Evolutionary conservation across 73 alveolate species (phyloP).

Genomic region (Symbiodinium pilosum): DNA sequence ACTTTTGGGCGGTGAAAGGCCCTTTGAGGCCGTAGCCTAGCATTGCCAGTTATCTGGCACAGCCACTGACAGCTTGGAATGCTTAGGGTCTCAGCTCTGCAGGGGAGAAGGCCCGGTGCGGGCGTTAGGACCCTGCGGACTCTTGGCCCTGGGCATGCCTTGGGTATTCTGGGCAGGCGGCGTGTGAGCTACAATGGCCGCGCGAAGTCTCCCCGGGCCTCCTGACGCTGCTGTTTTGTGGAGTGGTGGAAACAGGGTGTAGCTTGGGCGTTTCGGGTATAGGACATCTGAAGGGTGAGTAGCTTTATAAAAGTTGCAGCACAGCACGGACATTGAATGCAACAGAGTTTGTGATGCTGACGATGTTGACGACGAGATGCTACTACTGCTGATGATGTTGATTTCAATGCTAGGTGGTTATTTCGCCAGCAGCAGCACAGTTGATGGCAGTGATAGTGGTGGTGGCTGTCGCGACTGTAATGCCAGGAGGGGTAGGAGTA

Average conservation of each 20-base stretch:
- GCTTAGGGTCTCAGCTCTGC: not conserved
- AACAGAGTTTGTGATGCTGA: no score
- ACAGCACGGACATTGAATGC: no score
- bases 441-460: not conserved
- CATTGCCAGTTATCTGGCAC: slow-evolving; percentile 4
- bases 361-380: no score
- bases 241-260: no score
- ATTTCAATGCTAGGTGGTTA: no score
- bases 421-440: not conserved
- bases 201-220: not conserved
- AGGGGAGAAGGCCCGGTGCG: slow-evolving; percentile 1
- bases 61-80: slow-evolving; percentile 5
- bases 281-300: no score
- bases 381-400: no score
- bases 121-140: not conserved
- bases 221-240: no score
- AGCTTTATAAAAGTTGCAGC: no score
- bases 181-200: not conserved
- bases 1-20: no score
- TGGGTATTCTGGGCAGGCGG: not conserved
- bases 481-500: not conserved
- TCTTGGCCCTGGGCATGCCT: not conserved
- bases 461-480: not conserved
- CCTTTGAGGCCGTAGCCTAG: not conserved
- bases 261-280: no score